Base-by-base conservation (phyloP, 2,329 filamentous ascomycete species). In the Xylaria sp. region DNA sequence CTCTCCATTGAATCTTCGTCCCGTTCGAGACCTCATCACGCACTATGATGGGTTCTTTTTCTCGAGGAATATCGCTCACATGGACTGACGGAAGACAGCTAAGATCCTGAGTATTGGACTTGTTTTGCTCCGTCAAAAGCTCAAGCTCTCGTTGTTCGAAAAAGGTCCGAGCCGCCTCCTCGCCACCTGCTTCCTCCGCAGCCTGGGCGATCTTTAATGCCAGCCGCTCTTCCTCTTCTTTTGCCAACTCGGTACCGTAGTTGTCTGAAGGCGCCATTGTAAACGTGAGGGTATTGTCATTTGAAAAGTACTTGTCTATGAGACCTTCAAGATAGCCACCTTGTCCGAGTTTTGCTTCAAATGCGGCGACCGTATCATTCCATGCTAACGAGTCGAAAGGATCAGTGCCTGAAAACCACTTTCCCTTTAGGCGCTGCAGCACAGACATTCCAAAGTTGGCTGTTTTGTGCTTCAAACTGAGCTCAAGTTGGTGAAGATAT, bases 401-500 rank as follows among this genome's bases (percentile, higher is more conserved):
- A 78, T 98, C 93, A 3, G 94, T 90, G 5, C 95, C 96, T 66
- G 96, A 97, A 81, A 99, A 98, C 96, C 96, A 99, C 68, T 92
- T 91, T 1, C 94, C 92, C 78, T 97, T 93, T 8, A 98, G 86
- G 51, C 95, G 90, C 75, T 97, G 93, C 81, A 99, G 89, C 63
- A 98, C 88, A 20, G 91, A 91, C 86, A 98, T 93, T 15, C 96
- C 96, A 78, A 99, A 99, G 76, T 92, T 94, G 64, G 96, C 93
- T 0, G 94, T 98, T 85, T 98, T 98, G 83, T 99, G 94, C 82
- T 98, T 98, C 58, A 98, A 83, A 0, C 91, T 88, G n/a, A 99
- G 86, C 79, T 99, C 96, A 3, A 98, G 83, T 80, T 98, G 95
- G 80, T 99, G 96, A 63, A 99, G 86, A 72, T 97, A 92, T 2